A percentile compares a stretch with the other conserved stretches of the same genome.
These are phyloP conservation scores for Yamadazyma scolyti DNA, from an alignment of 805 yeast genomes.

Conservation along the genomic window DNA sequence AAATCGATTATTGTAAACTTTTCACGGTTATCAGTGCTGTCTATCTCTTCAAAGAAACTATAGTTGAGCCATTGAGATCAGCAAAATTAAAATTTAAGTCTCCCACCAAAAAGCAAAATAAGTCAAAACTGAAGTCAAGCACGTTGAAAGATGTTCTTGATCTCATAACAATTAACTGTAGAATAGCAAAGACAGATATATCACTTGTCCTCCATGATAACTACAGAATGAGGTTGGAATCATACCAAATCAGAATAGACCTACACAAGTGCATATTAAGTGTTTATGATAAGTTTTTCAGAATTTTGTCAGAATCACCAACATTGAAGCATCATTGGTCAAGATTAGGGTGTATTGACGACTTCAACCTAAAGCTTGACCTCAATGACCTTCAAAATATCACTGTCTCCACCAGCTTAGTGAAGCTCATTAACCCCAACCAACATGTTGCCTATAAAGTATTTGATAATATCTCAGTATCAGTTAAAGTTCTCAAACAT, in stretches of 20 bases:
- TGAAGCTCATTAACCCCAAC: constrained; percentile 36
- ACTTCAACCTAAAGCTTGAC: constrained; percentile 16
- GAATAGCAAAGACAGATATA: constrained; percentile 17
- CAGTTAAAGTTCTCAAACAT: constrained; percentile 31
- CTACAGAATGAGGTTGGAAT: constrained; percentile 47
- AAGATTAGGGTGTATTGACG: constrained; percentile 40
- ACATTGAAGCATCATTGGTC: constrained; percentile 45
- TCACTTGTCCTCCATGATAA: constrained; percentile 43
- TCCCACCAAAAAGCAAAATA: too few species aligned
- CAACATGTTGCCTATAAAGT: constrained; percentile 32
- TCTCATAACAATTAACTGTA: constrained; percentile 5
- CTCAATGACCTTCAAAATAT: constrained; percentile 14
- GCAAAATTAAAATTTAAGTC: constrained; percentile 19
- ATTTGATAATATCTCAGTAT: constrained; percentile 35
- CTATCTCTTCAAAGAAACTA: constrained; percentile 25
- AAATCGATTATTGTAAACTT: constrained; percentile 26
- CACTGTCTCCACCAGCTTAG: constrained; percentile 18
- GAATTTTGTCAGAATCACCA: constrained; percentile 55
- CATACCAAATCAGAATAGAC: constrained; percentile 17
- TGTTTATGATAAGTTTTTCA: constrained; percentile 21
- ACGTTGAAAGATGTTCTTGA: too few species aligned
- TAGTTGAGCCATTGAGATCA: constrained; percentile 25
- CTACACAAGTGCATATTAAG: constrained; percentile 4
- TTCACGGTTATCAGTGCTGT: constrained; percentile 31
- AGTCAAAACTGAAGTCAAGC: constrained; percentile 1